Conservation (phyloP, 1,139 yeast species). For the Diutina mesorugosa region DNA sequence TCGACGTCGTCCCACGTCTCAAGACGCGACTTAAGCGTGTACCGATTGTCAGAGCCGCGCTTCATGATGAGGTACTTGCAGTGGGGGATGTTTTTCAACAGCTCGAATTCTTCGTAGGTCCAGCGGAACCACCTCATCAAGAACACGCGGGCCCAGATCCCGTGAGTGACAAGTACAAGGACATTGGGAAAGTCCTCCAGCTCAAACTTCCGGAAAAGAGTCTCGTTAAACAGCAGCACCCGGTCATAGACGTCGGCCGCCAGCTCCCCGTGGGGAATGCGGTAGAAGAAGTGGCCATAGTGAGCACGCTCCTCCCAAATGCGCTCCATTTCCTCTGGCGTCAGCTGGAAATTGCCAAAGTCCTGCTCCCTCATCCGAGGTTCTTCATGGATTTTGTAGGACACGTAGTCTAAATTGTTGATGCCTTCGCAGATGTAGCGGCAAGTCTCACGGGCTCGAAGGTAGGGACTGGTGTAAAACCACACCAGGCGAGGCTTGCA, state of each 20-base stretch:
- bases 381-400: slow-evolving; percentile 58
- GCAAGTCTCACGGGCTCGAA: slow-evolving; percentile 72
- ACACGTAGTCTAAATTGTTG: slow-evolving; percentile 32
- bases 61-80: slow-evolving; percentile 78
- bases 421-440: slow-evolving; percentile 53
- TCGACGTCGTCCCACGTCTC: slow-evolving; percentile 50
- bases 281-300: slow-evolving; percentile 83
- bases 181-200: slow-evolving; percentile 56
- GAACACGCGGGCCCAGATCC: slow-evolving; percentile 87
- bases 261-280: slow-evolving; percentile 88
- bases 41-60: slow-evolving; percentile 31
- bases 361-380: slow-evolving; percentile 90
- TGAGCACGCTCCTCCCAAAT: slow-evolving; percentile 76
- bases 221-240: slow-evolving; percentile 80
- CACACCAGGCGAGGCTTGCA: slow-evolving; percentile 17
- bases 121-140: slow-evolving; percentile 90
- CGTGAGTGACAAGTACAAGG: slow-evolving; percentile 78
- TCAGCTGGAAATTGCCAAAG: slow-evolving; percentile 82
- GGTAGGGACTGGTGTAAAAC: slow-evolving; percentile 76
- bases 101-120: slow-evolving; percentile 82
- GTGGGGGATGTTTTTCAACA: slow-evolving; percentile 69
- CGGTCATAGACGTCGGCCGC: slow-evolving; percentile 94
- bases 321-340: slow-evolving; percentile 62
- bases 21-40: slow-evolving; percentile 37
- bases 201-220: slow-evolving; percentile 69